Evolutionary conservation across 2,329 filamentous ascomycete genomes (phyloP), one percentile per base, ranked within the genome.

Genomic region (Diaporthe helianthi): DNA sequence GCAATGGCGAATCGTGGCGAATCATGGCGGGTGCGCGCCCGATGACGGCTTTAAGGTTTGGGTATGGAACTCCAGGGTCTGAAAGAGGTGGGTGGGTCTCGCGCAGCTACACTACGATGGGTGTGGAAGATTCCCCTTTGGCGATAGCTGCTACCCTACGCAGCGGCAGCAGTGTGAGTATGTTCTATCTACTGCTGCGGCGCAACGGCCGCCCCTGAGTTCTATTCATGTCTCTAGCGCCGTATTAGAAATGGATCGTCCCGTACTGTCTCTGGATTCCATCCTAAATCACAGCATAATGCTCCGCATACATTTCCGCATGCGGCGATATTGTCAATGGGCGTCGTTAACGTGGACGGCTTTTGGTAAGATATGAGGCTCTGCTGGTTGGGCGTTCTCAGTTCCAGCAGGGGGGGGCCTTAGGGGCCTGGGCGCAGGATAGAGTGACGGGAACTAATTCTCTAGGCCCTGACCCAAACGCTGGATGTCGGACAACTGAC

Each of bases 401-500:
- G 10, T 47, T 63, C 41, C 58, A 63, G 15, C n/a, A 13, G n/a
- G 44, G n/a, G n/a, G n/a, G n/a, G n/a, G n/a, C n/a, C n/a, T n/a
- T n/a, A n/a, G n/a, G n/a, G n/a, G n/a, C n/a, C n/a, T n/a, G n/a
- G 15, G 58, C 58, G 58, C 58, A 8, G 44, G 29, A n/a, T 22
- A 24, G 17, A 63, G 26, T 10, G 58, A 17, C 29, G 44, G 55
- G 55, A 49, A 13, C 58, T 63, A 63, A 17, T 36, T 31, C 58
- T 49, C 8, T 26, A 29, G 44, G 44, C 44, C n/a, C 44, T 49
- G 29, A 24, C 58, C 58, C 58, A 63, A 63, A 63, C 58, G 49
- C 41, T 46, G 33, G 46, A 26, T 4, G 58, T 63, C 58, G 58
- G 58, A 63, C 58, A 49, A 63, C 58, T 63, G 58, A 63, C 58